Conservation (phyloP, 495 filamentous ascomycete genomes). For the Xylaria castorea region DNA sequence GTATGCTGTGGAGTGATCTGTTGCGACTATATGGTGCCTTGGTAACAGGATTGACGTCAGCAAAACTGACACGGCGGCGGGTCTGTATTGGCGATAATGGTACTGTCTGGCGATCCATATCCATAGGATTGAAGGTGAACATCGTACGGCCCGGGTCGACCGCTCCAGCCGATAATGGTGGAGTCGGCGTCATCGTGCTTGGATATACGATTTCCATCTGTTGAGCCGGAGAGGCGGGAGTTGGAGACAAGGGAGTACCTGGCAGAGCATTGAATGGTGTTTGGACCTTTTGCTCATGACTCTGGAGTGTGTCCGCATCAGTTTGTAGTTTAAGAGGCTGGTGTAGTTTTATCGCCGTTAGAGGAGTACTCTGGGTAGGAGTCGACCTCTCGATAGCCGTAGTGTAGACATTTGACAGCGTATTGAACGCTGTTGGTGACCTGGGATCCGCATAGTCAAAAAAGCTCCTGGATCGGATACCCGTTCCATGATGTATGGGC, state of each 20-base stretch:
- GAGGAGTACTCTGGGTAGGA: conserved; percentile 51
- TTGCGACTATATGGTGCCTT: conserved; percentile 69
- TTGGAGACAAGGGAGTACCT: conserved; percentile 53
- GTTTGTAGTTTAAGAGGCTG: conserved; percentile 57
- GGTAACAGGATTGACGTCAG: conserved; percentile 21
- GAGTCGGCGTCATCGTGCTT: conserved; percentile 57
- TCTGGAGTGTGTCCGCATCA: conserved; percentile 33
- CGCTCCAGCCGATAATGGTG: conserved; percentile 55
- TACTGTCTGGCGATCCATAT: conserved; percentile 28
- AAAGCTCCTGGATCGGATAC: conserved; percentile 43
- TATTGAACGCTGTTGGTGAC: conserved; percentile 83
- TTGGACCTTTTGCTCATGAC: conserved; percentile 36
- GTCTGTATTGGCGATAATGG: conserved; percentile 32
- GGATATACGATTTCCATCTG: conserved; percentile 49
- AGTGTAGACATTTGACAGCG: conserved; percentile 80
- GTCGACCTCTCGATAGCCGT: conserved; percentile 70
- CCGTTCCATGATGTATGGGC: conserved; percentile 33
- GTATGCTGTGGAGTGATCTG: conserved; percentile 71
- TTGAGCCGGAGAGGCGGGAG: conserved; percentile 50
- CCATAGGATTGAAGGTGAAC: conserved; percentile 47
- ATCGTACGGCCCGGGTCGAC: conserved; percentile 46
- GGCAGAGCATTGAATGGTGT: conserved; percentile 53
- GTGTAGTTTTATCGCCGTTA: conserved; percentile 49
- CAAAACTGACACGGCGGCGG: conserved; percentile 35
- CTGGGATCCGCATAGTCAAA: conserved; percentile 60